Evolutionary conservation across 805 yeast species (phyloP), one percentile per base, ranked within the genome.

Genomic region (Wickerhamiella azymoides): DNA sequence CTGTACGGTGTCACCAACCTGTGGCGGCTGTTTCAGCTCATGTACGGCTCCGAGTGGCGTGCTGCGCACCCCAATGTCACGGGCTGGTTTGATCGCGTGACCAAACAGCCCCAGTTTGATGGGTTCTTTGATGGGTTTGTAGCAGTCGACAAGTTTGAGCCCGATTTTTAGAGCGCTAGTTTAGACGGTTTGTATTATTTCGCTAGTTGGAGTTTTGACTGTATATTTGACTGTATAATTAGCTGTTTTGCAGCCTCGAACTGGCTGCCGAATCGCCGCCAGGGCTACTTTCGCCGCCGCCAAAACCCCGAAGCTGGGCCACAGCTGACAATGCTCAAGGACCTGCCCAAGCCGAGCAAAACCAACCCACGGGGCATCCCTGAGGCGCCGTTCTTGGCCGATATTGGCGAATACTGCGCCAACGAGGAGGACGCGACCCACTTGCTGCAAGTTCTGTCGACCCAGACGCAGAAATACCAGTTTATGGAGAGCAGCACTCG

Each of bases 311-410:
- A 11, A 5, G 10, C 42, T 14, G 9, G 11, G 17, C 2, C 27
- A 10, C 30, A 17, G 35, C 33, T 35, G 19, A 13, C 33, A n/a
- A 52, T 53, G 56, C 48, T 45, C 17, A 53, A 52, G 40, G 46
- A 50, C 32, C 47, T 55, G 38, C 57, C 57, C 24, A 25, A 32
- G 33, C 57, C 59, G 13, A 50, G 45, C 33, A 24, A 40, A 21
- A 65, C 77, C 19, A 92, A 92, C 58, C 92, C 96, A 9, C 73
- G 97, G 52, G 98, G 98, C 3, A 92, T 92, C 47, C 98, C 98
- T 6, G 82, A 84, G 58, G 98, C 98, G 1, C 95, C 93, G 36
- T 92, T 92, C 62, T 77, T 92, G 44, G 93, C 82, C 51, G 76
- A 77, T 47, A 92, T 88, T 9, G 92, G 78, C 47, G 80, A 76